Percentiles rank a stretch among this genome's conserved stretches.
phyloP scores from a whole-genome alignment of 2,329 filamentous ascomycete genomes.

The Alternaria viburni region DNA sequence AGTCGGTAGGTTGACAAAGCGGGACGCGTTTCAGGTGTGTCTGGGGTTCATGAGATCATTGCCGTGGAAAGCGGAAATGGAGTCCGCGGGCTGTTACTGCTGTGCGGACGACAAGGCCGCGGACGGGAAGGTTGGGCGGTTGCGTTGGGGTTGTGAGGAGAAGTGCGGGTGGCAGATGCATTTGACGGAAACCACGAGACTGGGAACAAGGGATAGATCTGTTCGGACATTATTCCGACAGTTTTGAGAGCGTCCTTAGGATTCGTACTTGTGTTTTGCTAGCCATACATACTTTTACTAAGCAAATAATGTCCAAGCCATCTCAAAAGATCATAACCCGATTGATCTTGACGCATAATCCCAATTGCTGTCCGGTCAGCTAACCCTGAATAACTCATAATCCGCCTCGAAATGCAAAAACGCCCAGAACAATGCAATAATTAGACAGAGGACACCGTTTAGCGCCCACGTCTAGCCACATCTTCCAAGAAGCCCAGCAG shows the following conservation, averaged over 20 bases:
- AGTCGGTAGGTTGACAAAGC: neutral
- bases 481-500: conserved; percentile 75
- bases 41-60: neutral
- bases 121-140: neutral
- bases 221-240: neutral
- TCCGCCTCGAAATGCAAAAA: neutral
- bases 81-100: neutral
- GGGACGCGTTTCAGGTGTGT: neutral
- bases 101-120: neutral
- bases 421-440: neutral
- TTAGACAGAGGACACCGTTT: neutral
- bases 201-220: neutral
- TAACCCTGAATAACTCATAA: neutral
- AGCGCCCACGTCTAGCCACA: conserved; percentile 47
- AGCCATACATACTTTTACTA: neutral
- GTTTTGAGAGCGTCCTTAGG: neutral
- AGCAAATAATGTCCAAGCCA: neutral
- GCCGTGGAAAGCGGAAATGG: neutral
- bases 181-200: neutral
- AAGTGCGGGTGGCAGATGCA: neutral
- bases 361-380: neutral
- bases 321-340: neutral
- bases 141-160: neutral
- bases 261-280: neutral
- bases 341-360: neutral